phyloP scores from a whole-genome alignment of 495 filamentous ascomycete species.

The Penicillium waksmanii region DNA sequence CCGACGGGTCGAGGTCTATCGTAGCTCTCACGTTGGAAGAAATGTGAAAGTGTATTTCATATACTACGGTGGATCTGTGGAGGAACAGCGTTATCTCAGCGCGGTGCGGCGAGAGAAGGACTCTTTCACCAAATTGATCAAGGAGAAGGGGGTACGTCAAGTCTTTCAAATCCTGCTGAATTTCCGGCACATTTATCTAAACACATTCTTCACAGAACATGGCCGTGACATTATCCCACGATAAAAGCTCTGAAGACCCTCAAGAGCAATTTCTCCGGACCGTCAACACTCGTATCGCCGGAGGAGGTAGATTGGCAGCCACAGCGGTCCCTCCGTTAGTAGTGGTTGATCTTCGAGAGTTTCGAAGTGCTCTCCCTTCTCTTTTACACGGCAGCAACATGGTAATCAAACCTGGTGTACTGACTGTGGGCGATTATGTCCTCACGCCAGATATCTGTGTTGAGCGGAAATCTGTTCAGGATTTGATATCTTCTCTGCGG shows the following conservation, averaged over 20 bases:
- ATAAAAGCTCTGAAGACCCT: slow-evolving; percentile 76
- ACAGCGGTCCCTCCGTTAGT: slow-evolving; percentile 91
- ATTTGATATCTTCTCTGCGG: slow-evolving; percentile 87
- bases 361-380: slow-evolving; percentile 89
- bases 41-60: slow-evolving; percentile 94
- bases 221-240: slow-evolving; percentile 80
- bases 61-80: slow-evolving; percentile 92
- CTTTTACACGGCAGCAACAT: slow-evolving; percentile 86
- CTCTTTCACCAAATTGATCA: slow-evolving; percentile 89
- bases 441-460: slow-evolving; percentile 88
- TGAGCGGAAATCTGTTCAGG: slow-evolving; percentile 89
- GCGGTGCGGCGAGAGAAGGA: slow-evolving; percentile 92
- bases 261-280: slow-evolving; percentile 94
- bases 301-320: slow-evolving; percentile 84
- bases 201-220: slow-evolving; percentile 57
- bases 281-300: slow-evolving; percentile 94
- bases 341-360: slow-evolving; percentile 94
- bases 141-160: slow-evolving; percentile 71
- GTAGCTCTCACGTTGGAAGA: slow-evolving; percentile 86
- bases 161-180: not conserved
- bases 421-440: slow-evolving; percentile 97
- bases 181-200: slow-evolving; percentile 1
- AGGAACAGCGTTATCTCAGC: slow-evolving; percentile 93
- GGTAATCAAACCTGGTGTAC: slow-evolving; percentile 85
- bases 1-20: slow-evolving; percentile 91